Evolutionary conservation across 1,284 basidiomycete genomes (phyloP).

Genomic region (Vanrija pseudolonga): DNA sequence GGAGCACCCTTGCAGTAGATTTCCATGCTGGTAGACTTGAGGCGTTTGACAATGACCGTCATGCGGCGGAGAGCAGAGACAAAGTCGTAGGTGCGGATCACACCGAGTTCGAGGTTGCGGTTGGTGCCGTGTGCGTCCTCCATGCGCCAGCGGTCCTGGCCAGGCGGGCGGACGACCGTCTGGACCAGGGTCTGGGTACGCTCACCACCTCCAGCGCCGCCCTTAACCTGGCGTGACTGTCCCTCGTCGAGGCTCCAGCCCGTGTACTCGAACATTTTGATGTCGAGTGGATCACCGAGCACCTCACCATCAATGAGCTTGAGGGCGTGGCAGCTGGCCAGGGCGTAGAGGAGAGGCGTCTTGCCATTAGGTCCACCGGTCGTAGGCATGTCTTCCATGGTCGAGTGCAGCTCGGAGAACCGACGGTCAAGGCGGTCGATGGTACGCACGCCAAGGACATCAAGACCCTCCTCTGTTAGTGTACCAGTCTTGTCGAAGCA

Average conservation of each 20-base stretch:
- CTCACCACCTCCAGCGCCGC: conserved; percentile 54
- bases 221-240: conserved; percentile 57
- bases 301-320: conserved; percentile 85
- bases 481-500: conserved; percentile 99
- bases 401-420: conserved; percentile 87
- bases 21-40: conserved; percentile 93
- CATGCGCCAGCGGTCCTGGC: conserved; percentile 78
- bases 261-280: conserved; percentile 97
- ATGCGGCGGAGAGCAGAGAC: conserved; percentile 88
- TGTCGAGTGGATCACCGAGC: conserved; percentile 93
- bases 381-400: conserved; percentile 78
- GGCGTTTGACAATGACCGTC: conserved; percentile 95
- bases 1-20: conserved; percentile 98
- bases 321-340: conserved; percentile 94
- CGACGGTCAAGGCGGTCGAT: conserved; percentile 67
- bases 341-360: conserved; percentile 81
- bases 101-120: conserved; percentile 89
- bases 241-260: conserved; percentile 96
- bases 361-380: conserved; percentile 60
- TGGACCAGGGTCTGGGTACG: conserved; percentile 90
- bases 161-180: conserved; percentile 92
- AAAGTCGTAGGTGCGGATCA: conserved; percentile 95
- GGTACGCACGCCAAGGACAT: conserved; percentile 86
- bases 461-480: conserved; percentile 94
- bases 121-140: conserved; percentile 75